phyloP scores from a whole-genome alignment of 257 asterid species.

The Pogostemon cablin region DNA sequence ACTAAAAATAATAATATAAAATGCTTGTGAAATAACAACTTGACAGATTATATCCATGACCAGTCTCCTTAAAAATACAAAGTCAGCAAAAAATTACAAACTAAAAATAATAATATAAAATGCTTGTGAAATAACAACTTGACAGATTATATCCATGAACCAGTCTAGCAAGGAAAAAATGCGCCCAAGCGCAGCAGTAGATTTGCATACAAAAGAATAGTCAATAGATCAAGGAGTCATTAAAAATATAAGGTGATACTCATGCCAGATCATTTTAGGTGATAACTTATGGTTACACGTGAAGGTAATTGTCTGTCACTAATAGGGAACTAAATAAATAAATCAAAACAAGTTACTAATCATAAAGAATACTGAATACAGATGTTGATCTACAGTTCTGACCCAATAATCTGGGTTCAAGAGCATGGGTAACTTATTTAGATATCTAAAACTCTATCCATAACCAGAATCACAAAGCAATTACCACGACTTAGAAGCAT shows the following conservation, averaged over 20 bases:
- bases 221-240: not conserved
- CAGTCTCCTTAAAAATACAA: not conserved
- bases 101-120: no score
- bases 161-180: constrained; percentile 1
- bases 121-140: not conserved
- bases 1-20: no score
- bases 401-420: not conserved
- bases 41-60: not conserved
- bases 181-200: constrained; percentile 11
- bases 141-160: not conserved
- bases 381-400: constrained; percentile 6
- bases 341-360: no score
- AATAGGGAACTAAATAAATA: no score
- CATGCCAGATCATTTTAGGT: not conserved
- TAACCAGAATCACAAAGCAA: not conserved
- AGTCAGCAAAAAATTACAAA: no score
- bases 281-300: not conserved
- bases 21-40: not conserved
- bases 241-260: not conserved
- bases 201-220: not conserved
- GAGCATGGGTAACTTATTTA: not conserved
- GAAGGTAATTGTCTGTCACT: not conserved
- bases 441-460: not conserved
- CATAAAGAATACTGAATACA: not conserved
- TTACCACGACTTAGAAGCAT: not conserved